Conservation (phyloP, 768 basidiomycete species). For the Panaeolus cyanescens region DNA sequence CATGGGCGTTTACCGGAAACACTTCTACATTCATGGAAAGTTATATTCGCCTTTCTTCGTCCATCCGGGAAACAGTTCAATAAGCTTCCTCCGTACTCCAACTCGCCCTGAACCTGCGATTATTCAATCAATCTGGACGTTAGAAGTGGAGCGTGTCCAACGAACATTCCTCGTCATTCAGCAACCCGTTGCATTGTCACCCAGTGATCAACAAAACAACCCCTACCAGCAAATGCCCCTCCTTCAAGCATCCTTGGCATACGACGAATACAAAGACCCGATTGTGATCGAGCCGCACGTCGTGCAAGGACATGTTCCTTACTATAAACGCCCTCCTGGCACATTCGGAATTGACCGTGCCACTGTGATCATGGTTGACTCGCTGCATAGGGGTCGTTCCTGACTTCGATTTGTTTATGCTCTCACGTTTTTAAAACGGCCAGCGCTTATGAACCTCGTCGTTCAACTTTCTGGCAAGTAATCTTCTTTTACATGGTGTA, state of each 20-base stretch:
- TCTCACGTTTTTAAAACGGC: too few species aligned
- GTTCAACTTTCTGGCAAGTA: too few species aligned
- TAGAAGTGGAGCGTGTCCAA: background rate
- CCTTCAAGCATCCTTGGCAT: background rate
- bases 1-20: background rate
- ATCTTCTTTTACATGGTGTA: too few species aligned
- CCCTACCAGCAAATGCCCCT: background rate
- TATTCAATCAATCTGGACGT: conserved; percentile 2
- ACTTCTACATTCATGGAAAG: background rate
- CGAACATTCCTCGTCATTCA: conserved; percentile 3
- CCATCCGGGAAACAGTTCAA: conserved; percentile 6
- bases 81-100: background rate
- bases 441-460: too few species aligned
- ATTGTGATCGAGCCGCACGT: background rate
- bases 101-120: background rate
- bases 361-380: background rate
- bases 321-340: conserved; percentile 5
- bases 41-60: background rate
- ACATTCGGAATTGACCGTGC: conserved; percentile 7
- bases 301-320: conserved; percentile 5
- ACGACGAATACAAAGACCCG: background rate
- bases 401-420: too few species aligned
- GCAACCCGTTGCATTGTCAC: background rate
- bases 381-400: background rate
- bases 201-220: background rate